Evolutionary conservation across 129 eudicot species (phyloP).

Genomic region (Tanacetum coccineum): DNA sequence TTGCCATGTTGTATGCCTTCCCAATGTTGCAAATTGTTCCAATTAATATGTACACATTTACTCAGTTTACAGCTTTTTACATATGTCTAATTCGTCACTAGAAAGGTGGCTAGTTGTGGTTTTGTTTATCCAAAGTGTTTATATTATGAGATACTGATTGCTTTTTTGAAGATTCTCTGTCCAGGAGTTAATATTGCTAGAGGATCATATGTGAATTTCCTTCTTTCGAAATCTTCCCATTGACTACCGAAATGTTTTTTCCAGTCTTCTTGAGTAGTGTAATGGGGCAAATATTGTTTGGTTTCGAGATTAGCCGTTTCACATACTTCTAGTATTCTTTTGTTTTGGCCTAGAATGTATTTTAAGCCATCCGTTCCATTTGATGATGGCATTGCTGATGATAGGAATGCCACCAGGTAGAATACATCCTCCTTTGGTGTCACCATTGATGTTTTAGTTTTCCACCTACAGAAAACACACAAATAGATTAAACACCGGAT

Average conservation of each 20-base stretch:
- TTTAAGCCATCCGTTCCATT: conserved; percentile 65
- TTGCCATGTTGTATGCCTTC: too few species aligned
- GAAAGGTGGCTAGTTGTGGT: too few species aligned
- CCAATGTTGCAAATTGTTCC: too few species aligned
- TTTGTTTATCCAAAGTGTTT: too few species aligned
- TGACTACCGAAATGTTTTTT: conserved; percentile 69
- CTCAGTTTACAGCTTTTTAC: too few species aligned
- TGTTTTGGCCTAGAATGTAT: conserved; percentile 59
- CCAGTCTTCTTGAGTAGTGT: conserved; percentile 70
- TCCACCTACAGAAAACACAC: conserved; percentile 56
- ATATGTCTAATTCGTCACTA: too few species aligned
- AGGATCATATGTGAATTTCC: conserved; percentile 81
- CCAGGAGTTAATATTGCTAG: conserved; percentile 88
- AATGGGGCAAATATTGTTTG: conserved; percentile 81
- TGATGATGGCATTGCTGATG: conserved; percentile 84
- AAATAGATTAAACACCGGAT: neutral
- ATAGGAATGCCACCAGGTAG: conserved; percentile 75
- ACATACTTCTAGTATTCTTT: conserved; percentile 60
- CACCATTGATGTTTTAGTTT: conserved; percentile 62
- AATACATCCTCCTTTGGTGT: conserved; percentile 79
- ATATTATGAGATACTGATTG: conserved; percentile 24
- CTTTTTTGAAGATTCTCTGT: conserved; percentile 72
- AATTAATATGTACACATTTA: too few species aligned
- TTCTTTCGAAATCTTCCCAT: conserved; percentile 63
- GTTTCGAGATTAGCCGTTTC: conserved; percentile 44